Conservation (phyloP, 2,329 filamentous ascomycete species). For the Sphaceloma murrayae region DNA sequence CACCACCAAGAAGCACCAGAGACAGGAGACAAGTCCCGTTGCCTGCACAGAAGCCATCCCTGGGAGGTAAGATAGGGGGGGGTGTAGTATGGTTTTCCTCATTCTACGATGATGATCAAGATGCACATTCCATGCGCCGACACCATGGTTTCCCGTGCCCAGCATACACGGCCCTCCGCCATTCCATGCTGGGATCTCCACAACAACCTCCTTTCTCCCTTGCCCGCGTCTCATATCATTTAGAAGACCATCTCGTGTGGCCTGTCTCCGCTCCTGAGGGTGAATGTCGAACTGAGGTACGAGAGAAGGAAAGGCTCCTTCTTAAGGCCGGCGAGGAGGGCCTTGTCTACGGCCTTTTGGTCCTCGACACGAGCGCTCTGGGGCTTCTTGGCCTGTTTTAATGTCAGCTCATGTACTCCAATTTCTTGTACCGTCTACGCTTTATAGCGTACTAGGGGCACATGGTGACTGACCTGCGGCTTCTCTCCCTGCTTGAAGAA, state of each 20-base stretch:
- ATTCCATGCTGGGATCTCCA: neutral
- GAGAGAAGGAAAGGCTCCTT: constrained; percentile 89
- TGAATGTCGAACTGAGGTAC: constrained; percentile 95
- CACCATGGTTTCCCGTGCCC: neutral
- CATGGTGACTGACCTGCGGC: constrained; percentile 62
- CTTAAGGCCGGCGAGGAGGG: constrained; percentile 90
- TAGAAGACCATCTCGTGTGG: constrained; percentile 99
- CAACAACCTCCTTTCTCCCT: constrained; percentile 13
- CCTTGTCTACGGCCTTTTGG: constrained; percentile 98
- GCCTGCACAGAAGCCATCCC: too few relatives aligned
- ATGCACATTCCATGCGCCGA: neutral
- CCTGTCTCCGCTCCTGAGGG: constrained; percentile 98
- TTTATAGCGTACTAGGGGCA: too few relatives aligned
- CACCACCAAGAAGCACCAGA: too few relatives aligned
- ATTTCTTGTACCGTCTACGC: too few relatives aligned
- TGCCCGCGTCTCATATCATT: constrained; percentile 30
- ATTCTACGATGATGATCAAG: too few relatives aligned
- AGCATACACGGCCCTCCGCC: neutral
- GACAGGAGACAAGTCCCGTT: too few relatives aligned
- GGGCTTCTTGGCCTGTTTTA: constrained; percentile 64
- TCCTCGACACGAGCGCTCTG: constrained; percentile 84
- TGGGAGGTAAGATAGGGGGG: too few relatives aligned
- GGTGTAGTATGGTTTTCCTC: too few relatives aligned
- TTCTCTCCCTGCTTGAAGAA: constrained; percentile 99
- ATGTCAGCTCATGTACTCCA: constrained; percentile 2